Evolutionary conservation across 208 protist species (phyloP).

Genomic region (Wallacemonas sp.): DNA sequence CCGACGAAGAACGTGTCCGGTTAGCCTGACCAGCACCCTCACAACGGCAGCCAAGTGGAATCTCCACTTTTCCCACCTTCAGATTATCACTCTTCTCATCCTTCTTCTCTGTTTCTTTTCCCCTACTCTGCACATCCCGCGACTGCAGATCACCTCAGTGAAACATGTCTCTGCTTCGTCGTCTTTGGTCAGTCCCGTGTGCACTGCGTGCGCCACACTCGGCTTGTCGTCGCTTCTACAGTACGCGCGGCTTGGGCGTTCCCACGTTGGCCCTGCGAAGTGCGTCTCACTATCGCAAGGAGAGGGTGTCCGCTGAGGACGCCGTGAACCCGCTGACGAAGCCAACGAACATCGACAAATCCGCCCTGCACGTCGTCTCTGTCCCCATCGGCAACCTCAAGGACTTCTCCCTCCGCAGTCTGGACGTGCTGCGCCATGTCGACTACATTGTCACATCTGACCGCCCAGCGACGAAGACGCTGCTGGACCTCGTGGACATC

Average conservation of each 20-base stretch:
- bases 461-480: conserved; percentile 75
- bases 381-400: conserved; percentile 93
- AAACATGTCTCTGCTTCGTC: no score
- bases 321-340: conserved; percentile 81
- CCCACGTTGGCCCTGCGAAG: conserved; percentile 9
- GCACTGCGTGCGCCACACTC: no score
- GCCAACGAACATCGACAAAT: conserved; percentile 74
- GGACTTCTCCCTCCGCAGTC: conserved; percentile 83
- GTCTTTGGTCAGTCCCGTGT: no score
- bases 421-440: conserved; percentile 81
- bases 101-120: not conserved
- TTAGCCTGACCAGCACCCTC: no score
- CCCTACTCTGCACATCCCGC: no score
- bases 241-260: no score
- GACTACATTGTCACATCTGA: conserved; percentile 91
- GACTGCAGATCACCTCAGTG: no score
- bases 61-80: not conserved
- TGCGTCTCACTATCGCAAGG: conserved; percentile 66
- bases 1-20: no score
- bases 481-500: conserved; percentile 86
- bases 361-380: conserved; percentile 82
- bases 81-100: not conserved
- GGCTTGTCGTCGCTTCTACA: no score
- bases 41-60: no score
- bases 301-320: conserved; percentile 54